These are phyloP conservation scores for Parascedosporium putredinis DNA, from an alignment of 2,329 filamentous ascomycete genomes.

Conservation along the genomic window DNA sequence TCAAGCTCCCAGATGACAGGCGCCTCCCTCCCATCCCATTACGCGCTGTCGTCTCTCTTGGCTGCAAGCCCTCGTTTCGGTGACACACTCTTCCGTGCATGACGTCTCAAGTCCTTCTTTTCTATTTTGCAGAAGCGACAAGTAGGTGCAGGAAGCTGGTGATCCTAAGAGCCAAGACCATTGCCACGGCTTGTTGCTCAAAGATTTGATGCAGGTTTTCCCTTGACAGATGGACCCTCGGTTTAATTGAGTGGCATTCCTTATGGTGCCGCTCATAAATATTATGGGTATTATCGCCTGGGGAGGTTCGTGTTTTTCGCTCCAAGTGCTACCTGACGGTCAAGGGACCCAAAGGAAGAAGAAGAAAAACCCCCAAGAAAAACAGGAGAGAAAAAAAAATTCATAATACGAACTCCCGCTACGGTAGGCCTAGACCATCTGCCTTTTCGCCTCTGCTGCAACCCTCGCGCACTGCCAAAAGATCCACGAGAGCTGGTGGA, in stretches of 20 bases:
- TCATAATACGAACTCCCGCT: neutral
- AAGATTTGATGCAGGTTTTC: neutral
- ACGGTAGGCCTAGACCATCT: neutral
- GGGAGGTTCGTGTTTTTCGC: too few relatives aligned
- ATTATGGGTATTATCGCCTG: too few relatives aligned
- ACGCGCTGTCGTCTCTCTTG: neutral
- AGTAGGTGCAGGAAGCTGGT: neutral
- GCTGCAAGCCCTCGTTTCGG: conserved; percentile 12
- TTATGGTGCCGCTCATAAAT: too few relatives aligned
- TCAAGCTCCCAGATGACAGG: neutral
- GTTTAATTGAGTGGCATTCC: too few relatives aligned
- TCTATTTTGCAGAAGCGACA: neutral
- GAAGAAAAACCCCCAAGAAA: too few relatives aligned
- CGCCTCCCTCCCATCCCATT: neutral
- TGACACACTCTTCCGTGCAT: conserved; percentile 17
- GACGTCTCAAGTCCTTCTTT: conserved; percentile 14
- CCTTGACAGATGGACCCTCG: too few relatives aligned
- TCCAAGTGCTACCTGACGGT: too few relatives aligned
- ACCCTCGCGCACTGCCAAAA: neutral
- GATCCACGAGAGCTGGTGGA: neutral
- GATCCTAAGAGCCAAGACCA: conserved; percentile 8
- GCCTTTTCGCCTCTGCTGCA: neutral
- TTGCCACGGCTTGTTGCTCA: neutral
- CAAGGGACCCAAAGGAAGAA: too few relatives aligned
- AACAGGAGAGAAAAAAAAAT: too few relatives aligned